phyloP scores from a whole-genome alignment of 345 rosid species.

The Pistacia atlantica region DNA sequence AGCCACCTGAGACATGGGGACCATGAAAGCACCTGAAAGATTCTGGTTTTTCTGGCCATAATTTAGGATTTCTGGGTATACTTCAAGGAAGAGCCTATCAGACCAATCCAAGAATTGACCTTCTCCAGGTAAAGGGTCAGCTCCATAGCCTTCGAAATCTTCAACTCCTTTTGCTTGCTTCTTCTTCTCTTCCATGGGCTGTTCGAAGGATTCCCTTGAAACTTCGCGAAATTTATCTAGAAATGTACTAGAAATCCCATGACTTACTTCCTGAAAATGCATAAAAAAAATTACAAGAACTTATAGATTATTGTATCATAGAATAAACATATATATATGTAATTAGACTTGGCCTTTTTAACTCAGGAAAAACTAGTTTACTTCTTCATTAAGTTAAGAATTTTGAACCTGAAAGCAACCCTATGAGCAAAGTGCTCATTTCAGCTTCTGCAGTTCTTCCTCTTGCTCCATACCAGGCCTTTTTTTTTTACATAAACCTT shows the following conservation, averaged over 20 bases:
- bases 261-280: conserved; percentile 46
- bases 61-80: conserved; percentile 36
- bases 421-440: too few species aligned
- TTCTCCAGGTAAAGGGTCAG: conserved; percentile 46
- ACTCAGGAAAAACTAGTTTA: too few species aligned
- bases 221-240: conserved; percentile 39
- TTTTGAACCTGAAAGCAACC: too few species aligned
- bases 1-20: too few species aligned
- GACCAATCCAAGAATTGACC: conserved; percentile 56
- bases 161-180: too few species aligned
- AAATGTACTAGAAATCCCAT: conserved; percentile 41
- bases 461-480: conserved; percentile 6
- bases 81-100: conserved; percentile 45
- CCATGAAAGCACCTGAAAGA: conserved; percentile 34
- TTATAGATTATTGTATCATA: too few species aligned
- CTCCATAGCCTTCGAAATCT: conserved; percentile 34
- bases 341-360: too few species aligned
- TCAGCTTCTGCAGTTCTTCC: conserved; percentile 33
- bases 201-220: conserved; percentile 41
- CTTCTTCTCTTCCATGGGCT: conserved; percentile 50
- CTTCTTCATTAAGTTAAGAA: too few species aligned
- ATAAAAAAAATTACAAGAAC: too few species aligned
- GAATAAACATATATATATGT: too few species aligned
- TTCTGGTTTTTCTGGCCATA: conserved; percentile 54
- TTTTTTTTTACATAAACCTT: too few species aligned